These are phyloP conservation scores for Rhytidhysteron rufulum DNA, from an alignment of 2,329 filamentous ascomycete species.

Conservation along the genomic window DNA sequence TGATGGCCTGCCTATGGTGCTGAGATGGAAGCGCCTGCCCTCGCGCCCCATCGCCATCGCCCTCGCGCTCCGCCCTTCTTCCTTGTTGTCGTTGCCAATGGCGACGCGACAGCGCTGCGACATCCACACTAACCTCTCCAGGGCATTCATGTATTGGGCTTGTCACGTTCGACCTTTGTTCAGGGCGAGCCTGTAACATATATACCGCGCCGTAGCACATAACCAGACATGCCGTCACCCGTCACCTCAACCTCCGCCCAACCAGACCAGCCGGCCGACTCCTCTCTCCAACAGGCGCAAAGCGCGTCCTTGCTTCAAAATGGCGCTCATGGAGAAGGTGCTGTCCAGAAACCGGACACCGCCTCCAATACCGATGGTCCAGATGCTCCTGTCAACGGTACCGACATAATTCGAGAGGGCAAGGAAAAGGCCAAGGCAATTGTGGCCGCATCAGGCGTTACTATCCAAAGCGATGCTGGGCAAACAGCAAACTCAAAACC, in stretches of 20 bases:
- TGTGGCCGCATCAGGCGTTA: slow-evolving; percentile 50
- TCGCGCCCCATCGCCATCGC: slow-evolving; percentile 11
- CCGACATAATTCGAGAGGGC: slow-evolving; percentile 52
- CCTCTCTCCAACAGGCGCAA: slow-evolving; percentile 18
- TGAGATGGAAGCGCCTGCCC: slow-evolving; percentile 10
- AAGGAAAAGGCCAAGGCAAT: slow-evolving; percentile 60
- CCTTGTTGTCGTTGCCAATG: slow-evolving; percentile 23
- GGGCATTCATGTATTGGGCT: slow-evolving; percentile 25
- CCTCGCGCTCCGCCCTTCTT: slow-evolving; percentile 16
- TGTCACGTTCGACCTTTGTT: slow-evolving; percentile 13
- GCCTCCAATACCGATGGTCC: slow-evolving; percentile 21
- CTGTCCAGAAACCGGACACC: slow-evolving; percentile 30
- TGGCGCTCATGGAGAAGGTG: slow-evolving; percentile 26
- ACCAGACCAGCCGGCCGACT: slow-evolving; percentile 18
- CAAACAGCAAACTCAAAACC: slow-evolving; percentile 18
- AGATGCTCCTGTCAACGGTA: slow-evolving; percentile 24
- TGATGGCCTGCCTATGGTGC: slow-evolving; percentile 1
- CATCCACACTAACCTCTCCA: slow-evolving; percentile 19
- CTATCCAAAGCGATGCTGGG: slow-evolving; percentile 27
- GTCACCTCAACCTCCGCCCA: slow-evolving; percentile 16
- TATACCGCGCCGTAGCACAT: slow-evolving; percentile 20
- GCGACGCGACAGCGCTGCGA: slow-evolving; percentile 18
- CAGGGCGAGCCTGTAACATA: slow-evolving; percentile 24
- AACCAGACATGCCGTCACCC: slow-evolving; percentile 34
- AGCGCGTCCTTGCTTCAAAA: slow-evolving; percentile 26